Conservation (phyloP, 192 early-diverging fungal genomes). For the Entomortierella lignicola region DNA sequence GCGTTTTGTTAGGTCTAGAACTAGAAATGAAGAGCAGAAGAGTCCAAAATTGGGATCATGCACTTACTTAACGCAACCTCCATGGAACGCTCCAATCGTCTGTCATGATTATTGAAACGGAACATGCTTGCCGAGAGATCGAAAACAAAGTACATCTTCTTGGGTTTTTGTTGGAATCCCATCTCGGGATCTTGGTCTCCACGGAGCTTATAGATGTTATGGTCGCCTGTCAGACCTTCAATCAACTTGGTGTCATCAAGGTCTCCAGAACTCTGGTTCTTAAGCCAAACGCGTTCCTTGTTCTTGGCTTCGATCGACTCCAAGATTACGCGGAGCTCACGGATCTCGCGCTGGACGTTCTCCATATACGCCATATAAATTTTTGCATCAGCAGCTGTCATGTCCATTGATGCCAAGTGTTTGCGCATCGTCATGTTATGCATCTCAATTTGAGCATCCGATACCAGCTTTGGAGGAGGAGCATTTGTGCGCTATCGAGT, state of each 20-base stretch:
- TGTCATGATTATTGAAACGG: constrained; percentile 72
- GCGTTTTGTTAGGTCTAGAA: not conserved
- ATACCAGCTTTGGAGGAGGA: constrained; percentile 50
- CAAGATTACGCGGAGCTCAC: constrained; percentile 80
- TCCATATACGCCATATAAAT: constrained; percentile 65
- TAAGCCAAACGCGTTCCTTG: constrained; percentile 86
- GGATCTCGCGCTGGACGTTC: constrained; percentile 74
- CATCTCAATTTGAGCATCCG: constrained; percentile 66
- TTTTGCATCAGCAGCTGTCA: constrained; percentile 75
- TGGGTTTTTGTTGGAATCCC: constrained; percentile 78
- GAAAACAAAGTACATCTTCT: constrained; percentile 82
- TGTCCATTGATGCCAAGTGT: constrained; percentile 74
- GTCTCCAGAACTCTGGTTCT: constrained; percentile 83
- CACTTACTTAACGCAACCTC: constrained; percentile 67
- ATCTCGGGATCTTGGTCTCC: constrained; percentile 81
- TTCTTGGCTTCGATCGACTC: constrained; percentile 83
- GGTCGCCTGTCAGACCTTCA: constrained; percentile 81
- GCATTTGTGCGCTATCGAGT: constrained; percentile 37
- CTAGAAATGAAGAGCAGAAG: not conserved
- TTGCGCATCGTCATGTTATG: constrained; percentile 78
- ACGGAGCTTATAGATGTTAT: constrained; percentile 81
- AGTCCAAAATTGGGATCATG: not conserved
- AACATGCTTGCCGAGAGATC: constrained; percentile 81
- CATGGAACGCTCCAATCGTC: constrained; percentile 70
- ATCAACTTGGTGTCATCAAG: constrained; percentile 84